Base-by-base conservation (phyloP, 2,329 filamentous ascomycete species). In the Didymella arachidicola region DNA sequence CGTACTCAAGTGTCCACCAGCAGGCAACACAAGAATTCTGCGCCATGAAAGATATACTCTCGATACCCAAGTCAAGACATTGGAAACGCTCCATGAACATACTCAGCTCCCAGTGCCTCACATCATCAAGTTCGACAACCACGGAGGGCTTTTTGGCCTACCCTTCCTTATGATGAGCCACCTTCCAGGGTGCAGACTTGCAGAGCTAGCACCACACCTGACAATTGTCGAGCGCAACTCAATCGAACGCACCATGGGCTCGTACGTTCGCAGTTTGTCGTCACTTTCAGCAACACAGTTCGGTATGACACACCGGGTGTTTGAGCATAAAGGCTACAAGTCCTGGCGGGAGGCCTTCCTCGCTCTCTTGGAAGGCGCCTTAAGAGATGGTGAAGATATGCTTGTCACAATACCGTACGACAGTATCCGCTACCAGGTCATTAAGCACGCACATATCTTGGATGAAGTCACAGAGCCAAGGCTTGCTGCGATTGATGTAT, bases 301-400 rank as follows among this genome's bases (percentile, higher is more conserved):
- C 64, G 85, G 85, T 3, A 71, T 79, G n/a, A 72, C 82, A 8
- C 78, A 79, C 41, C 75, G 78, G 50, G 82, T 84, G 5, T 78
- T 79, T 42, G 70, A 70, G 14, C 79, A 80, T n/a, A 71, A 71
- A 25, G 82, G 83, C 16, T 78, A 72, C 54, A 66, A 63, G n/a
- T 81, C 81, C 3, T 87, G 85, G 85, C 76, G 78, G 52, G 79
- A 82, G 54, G 81, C 81, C 12, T 87, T 87, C 63, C 72, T 80
- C 25, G 65, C 70, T 6, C 77, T 87, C 38, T 74, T 87, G 19
- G 84, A 87, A 67, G 75, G 79, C 11, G 73, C 81, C 8, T 74
- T 87, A 25, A 82, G 83, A 16, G 85, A 87, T 64, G 83, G 80
- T 16, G 85, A 87, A 67, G 84, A 87, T 57, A 82, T 83, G 72